phyloP scores from a whole-genome alignment of 2,329 filamentous ascomycete genomes.

The Cadophora luteo-olivacea region DNA sequence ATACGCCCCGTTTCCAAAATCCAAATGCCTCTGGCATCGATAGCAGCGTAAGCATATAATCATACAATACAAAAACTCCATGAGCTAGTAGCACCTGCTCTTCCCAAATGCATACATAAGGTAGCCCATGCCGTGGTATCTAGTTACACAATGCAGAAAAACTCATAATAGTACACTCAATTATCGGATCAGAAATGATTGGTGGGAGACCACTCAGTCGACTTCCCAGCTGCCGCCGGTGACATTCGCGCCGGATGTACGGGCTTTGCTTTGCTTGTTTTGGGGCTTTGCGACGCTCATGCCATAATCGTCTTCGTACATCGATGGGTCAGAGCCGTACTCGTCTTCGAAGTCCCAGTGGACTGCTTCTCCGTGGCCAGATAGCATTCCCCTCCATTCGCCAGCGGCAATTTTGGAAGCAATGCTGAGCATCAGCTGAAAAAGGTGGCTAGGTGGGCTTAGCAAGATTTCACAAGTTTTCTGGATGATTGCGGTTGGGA shows the following conservation, averaged over 20 bases:
- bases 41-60: neutral
- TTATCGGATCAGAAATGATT: conserved; percentile 4
- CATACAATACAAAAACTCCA: conserved; percentile 13
- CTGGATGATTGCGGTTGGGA: conserved; percentile 71
- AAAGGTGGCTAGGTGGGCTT: conserved; percentile 79
- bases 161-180: conserved; percentile 15
- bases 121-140: conserved; percentile 17
- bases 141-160: conserved; percentile 19
- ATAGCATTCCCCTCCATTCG: conserved; percentile 66
- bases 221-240: conserved; percentile 32
- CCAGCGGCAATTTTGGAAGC: conserved; percentile 75
- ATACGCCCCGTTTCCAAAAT: neutral
- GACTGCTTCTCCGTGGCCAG: conserved; percentile 60
- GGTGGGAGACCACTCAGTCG: conserved; percentile 16
- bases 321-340: conserved; percentile 55
- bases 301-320: conserved; percentile 64
- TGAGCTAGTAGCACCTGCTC: neutral
- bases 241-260: conserved; percentile 18
- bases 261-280: conserved; percentile 6
- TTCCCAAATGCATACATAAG: conserved; percentile 10
- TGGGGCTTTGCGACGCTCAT: conserved; percentile 42
- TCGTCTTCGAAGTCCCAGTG: conserved; percentile 62
- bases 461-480: conserved; percentile 81
- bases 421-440: conserved; percentile 81
- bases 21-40: neutral